These are phyloP conservation scores for Arthonia radiata DNA, from an alignment of 495 filamentous ascomycete genomes.

Conservation along the genomic window DNA sequence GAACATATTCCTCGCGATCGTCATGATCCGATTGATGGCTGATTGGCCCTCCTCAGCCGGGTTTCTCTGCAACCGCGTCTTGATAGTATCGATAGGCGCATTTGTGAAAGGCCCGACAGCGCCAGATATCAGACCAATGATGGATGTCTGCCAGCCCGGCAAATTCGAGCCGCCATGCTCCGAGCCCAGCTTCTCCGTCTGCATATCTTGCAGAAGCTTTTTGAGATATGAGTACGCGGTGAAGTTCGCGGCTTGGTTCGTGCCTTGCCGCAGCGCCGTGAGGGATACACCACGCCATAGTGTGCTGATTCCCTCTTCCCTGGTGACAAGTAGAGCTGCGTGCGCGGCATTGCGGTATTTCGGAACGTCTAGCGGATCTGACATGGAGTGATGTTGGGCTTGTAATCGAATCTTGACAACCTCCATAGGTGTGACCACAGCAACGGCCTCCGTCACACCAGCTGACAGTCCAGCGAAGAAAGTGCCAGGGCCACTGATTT, in stretches of 20 bases:
- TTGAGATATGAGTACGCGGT: slow-evolving; percentile 93
- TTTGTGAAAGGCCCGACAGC: slow-evolving; percentile 92
- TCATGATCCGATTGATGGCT: slow-evolving; percentile 47
- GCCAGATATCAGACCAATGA: slow-evolving; percentile 76
- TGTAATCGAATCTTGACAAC: slow-evolving; percentile 96
- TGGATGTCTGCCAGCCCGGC: slow-evolving; percentile 67
- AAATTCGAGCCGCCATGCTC: slow-evolving; percentile 22
- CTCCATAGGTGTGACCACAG: slow-evolving; percentile 94
- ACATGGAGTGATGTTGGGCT: slow-evolving; percentile 87
- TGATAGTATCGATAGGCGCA: slow-evolving; percentile 97
- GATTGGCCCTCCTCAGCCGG: slow-evolving; percentile 59
- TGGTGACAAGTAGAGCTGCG: slow-evolving; percentile 74
- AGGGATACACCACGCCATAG: slow-evolving; percentile 83
- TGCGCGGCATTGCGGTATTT: slow-evolving; percentile 97
- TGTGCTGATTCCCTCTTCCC: slow-evolving; percentile 68
- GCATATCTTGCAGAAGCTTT: slow-evolving; percentile 39
- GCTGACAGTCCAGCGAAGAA: slow-evolving; percentile 80
- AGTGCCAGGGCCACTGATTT: slow-evolving; percentile 45
- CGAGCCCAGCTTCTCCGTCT: slow-evolving; percentile 29
- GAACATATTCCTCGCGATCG: slow-evolving; percentile 80
- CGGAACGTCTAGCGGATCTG: slow-evolving; percentile 70
- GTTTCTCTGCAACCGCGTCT: slow-evolving; percentile 83
- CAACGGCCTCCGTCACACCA: slow-evolving; percentile 87
- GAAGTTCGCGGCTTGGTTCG: slow-evolving; percentile 96
- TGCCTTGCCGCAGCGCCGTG: slow-evolving; percentile 80